These are phyloP conservation scores for Rubia tinctorum DNA, from an alignment of 305 asterid species.

Conservation along the genomic window DNA sequence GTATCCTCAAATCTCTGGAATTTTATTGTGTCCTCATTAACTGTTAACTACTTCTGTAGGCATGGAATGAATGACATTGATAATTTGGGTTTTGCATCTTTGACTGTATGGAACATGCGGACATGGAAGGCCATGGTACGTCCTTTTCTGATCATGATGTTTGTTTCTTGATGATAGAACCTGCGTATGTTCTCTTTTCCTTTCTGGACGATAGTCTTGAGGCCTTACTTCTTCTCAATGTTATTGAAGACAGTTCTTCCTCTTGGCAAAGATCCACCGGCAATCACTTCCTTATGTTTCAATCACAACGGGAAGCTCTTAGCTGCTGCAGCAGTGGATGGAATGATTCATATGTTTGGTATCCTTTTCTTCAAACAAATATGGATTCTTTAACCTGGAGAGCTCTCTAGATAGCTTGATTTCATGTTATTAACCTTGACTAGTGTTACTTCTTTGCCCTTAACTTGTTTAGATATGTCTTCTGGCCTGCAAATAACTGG, in stretches of 20 bases:
- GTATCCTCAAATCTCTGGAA: neutral
- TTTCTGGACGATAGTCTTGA: slow-evolving; percentile 28
- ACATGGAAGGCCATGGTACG: slow-evolving; percentile 96
- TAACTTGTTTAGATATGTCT: slow-evolving; percentile 79
- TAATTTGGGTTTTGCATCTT: slow-evolving; percentile 78
- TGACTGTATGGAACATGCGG: slow-evolving; percentile 99
- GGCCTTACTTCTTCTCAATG: slow-evolving; percentile 44
- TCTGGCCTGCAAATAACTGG: slow-evolving; percentile 97
- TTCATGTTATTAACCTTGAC: neutral
- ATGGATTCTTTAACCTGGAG: slow-evolving; percentile 1
- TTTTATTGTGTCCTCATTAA: slow-evolving; percentile 5
- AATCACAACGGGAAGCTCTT: slow-evolving; percentile 96
- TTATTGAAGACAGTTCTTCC: slow-evolving; percentile 97
- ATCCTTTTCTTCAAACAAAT: slow-evolving; percentile 40
- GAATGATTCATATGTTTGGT: slow-evolving; percentile 99
- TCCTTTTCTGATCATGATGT: slow-evolving; percentile 27
- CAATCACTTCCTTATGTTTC: slow-evolving; percentile 82
- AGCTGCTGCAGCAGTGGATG: slow-evolving; percentile 97
- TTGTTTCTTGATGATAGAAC: slow-evolving; percentile 21
- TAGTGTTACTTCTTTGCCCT: slow-evolving; percentile 23
- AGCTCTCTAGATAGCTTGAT: neutral
- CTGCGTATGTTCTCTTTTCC: slow-evolving; percentile 20
- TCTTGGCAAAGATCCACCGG: slow-evolving; percentile 98
- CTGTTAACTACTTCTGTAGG: slow-evolving; percentile 37
- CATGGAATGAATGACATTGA: slow-evolving; percentile 52